Base-by-base conservation (phyloP, 768 basidiomycete genomes). In the Auricularia sp. region DNA sequence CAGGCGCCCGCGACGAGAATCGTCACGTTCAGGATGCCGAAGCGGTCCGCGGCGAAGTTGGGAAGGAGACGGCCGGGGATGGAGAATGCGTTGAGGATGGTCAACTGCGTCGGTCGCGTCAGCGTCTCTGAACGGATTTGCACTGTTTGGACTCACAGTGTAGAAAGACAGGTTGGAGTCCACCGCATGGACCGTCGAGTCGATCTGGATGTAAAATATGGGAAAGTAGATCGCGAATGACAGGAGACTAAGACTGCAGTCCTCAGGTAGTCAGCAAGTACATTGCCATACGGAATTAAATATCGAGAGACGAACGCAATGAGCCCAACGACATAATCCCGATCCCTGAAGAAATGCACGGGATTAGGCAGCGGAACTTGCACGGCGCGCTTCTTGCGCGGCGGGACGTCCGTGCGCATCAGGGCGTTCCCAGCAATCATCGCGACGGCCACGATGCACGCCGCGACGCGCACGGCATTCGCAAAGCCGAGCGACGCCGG, bases 1-100 rank as follows among this genome's bases (percentile, higher is more conserved):
- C 84, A 78, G 62, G 87, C 73, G 71, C 87, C 81, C 3, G 85
- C 84, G 29, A 82, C 79, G 1, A 87, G 86, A 1, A 78, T 77
- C 63, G 89, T 81, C 66, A 87, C 77, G n/a, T 36, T 42, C 34
- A 53, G 51, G 34, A 70, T 66, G 18, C 72, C 72, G n/a, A 71
- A 39, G 34, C 66, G 64, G 61, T 70, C 68, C 0, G 71, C 71
- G 33, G 72, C 62, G 33, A 70, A 62, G 2, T 67, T 68, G 36
- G 72, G 72, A 4, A 58, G 51, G 12, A 74, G 67, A n/a, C 73
- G 70, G 3, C 73, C 73, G 23, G 69, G 59, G 21, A 74, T 70
- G 33, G 71, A 67, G 1, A 67, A 64, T 16, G 71, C 73, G 59
- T 68, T 70, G 53, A 72, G 62, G 21, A 74, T 71, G 1, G 73